Conservation (phyloP, 208 protist species). For the Trypanosoma melophagium region DNA sequence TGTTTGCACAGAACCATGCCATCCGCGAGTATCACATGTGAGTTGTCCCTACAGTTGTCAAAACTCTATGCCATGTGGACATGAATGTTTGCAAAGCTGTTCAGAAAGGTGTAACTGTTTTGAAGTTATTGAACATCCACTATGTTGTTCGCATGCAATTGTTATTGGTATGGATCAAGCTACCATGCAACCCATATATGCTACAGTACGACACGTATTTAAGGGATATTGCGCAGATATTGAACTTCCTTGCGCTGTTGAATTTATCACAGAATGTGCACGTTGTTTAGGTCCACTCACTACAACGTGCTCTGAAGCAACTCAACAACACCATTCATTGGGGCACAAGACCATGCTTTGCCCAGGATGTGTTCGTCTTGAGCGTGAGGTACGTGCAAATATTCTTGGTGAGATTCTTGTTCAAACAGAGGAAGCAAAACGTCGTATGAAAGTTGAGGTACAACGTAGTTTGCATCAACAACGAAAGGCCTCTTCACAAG, state of each 20-base stretch:
- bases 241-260: conserved; percentile 64
- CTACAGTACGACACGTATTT: conserved; percentile 72
- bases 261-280: conserved; percentile 76
- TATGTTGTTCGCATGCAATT: conserved; percentile 67
- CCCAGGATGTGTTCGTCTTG: conserved; percentile 53
- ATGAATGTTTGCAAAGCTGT: conserved; percentile 71
- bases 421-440: conserved; percentile 63
- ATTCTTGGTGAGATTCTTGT: conserved; percentile 70
- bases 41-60: conserved; percentile 68
- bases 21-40: conserved; percentile 45
- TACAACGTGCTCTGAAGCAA: conserved; percentile 70
- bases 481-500: conserved; percentile 78
- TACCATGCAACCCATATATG: conserved; percentile 73
- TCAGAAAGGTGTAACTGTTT: conserved; percentile 76
- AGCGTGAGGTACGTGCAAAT: conserved; percentile 69
- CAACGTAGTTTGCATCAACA: conserved; percentile 72
- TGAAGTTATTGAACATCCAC: conserved; percentile 58
- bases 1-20: conserved; percentile 64
- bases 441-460: conserved; percentile 66
- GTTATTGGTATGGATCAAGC: conserved; percentile 68
- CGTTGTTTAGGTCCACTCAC: conserved; percentile 62
- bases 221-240: conserved; percentile 74
- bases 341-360: conserved; percentile 65
- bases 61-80: conserved; percentile 59
- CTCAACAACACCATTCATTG: conserved; percentile 49